phyloP scores from a whole-genome alignment of 352 stramenopile species.

The Pythium oligandrum region DNA sequence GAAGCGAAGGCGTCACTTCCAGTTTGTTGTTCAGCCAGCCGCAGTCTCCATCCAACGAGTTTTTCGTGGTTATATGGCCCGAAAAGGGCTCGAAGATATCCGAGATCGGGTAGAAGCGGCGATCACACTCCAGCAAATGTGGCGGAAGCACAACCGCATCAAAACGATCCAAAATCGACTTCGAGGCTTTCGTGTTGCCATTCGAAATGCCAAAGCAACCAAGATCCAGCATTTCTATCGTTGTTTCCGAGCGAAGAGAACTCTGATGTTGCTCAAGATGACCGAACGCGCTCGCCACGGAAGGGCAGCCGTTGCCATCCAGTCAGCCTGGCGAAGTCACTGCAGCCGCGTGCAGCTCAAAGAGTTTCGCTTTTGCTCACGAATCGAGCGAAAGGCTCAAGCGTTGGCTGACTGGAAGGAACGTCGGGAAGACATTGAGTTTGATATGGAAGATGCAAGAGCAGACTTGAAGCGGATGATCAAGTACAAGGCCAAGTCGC shows the following conservation, averaged over 20 bases:
- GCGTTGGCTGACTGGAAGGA: constrained; percentile 51
- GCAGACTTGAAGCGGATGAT: constrained; percentile 60
- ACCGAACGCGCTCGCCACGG: constrained; percentile 37
- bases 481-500: constrained; percentile 70
- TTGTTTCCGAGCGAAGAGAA: constrained; percentile 45
- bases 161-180: constrained; percentile 35
- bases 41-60: constrained; percentile 56
- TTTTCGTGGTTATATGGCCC: constrained; percentile 59
- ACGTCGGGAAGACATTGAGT: constrained; percentile 60
- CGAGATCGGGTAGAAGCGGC: constrained; percentile 60
- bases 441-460: constrained; percentile 61
- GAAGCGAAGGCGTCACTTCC: constrained; percentile 32
- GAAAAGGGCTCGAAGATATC: constrained; percentile 43
- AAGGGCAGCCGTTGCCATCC: constrained; percentile 53
- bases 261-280: constrained; percentile 35
- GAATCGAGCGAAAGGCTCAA: constrained; percentile 57
- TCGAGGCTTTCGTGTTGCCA: constrained; percentile 29
- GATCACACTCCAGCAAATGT: constrained; percentile 76
- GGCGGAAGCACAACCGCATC: constrained; percentile 28
- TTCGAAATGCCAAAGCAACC: constrained; percentile 31
- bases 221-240: constrained; percentile 57
- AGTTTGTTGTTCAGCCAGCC: constrained; percentile 39
- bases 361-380: constrained; percentile 64
- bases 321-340: constrained; percentile 67
- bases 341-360: constrained; percentile 49